Conservation (phyloP, 768 basidiomycete species). For the Neoboletus subvelutipes region DNA sequence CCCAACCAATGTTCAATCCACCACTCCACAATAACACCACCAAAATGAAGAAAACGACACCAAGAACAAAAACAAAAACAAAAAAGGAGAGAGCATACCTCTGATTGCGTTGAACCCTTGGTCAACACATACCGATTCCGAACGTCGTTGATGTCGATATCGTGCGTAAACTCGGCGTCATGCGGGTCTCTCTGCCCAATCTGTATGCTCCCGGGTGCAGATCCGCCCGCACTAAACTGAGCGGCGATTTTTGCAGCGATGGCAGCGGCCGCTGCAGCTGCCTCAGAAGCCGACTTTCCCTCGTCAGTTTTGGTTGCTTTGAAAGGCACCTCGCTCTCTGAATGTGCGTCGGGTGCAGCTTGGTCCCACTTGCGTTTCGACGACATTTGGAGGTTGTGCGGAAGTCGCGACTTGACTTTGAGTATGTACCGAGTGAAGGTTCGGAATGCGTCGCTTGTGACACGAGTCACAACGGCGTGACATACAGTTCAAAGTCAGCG, state of each 20-base stretch:
- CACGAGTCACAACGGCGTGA: slow-evolving; percentile 17
- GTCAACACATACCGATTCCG: slow-evolving; percentile 94
- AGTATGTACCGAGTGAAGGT: not conserved
- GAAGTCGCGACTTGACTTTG: not conserved
- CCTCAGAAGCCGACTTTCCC: slow-evolving; percentile 52
- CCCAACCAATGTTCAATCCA: slow-evolving; percentile 4
- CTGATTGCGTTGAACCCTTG: slow-evolving; percentile 87
- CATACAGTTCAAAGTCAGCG: slow-evolving; percentile 23
- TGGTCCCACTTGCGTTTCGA: slow-evolving; percentile 86
- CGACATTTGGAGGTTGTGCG: slow-evolving; percentile 43
- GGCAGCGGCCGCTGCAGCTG: slow-evolving; percentile 74
- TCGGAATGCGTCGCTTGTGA: slow-evolving; percentile 1
- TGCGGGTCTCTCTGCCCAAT: slow-evolving; percentile 59
- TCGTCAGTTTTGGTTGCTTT: slow-evolving; percentile 50
- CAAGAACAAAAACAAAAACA: not conserved
- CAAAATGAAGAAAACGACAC: not conserved
- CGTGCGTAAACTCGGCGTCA: slow-evolving; percentile 80
- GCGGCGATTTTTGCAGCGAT: slow-evolving; percentile 96
- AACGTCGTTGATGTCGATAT: slow-evolving; percentile 97
- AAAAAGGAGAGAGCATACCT: slow-evolving; percentile 51
- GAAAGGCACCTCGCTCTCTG: slow-evolving; percentile 42
- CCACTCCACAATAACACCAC: not conserved
- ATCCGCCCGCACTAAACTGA: slow-evolving; percentile 57
- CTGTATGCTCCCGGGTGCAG: slow-evolving; percentile 39
- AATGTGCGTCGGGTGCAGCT: slow-evolving; percentile 43